A percentile compares a stretch with the other conserved stretches of the same genome.
phyloP scores from a whole-genome alignment of 148 eudicot genomes.

The Euryodendron excelsum region DNA sequence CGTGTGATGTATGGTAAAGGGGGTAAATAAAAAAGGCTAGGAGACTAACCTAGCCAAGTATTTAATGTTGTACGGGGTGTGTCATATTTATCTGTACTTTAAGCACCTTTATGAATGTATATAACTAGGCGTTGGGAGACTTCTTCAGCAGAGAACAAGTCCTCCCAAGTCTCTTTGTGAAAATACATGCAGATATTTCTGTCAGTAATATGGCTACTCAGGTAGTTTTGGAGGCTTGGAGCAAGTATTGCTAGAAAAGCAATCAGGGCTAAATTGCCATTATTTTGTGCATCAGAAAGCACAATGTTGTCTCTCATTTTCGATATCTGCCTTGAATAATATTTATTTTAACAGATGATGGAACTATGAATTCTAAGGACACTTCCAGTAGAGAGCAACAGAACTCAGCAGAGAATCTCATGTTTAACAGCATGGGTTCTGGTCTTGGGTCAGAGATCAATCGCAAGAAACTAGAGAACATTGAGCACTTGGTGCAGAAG shows the following conservation, averaged over 20 bases:
- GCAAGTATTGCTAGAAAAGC: not conserved
- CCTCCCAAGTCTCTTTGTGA: too few relatives aligned
- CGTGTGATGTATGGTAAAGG: too few relatives aligned
- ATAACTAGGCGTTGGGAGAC: too few relatives aligned
- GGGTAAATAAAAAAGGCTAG: too few relatives aligned
- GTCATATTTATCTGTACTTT: too few relatives aligned
- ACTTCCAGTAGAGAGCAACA: slow-evolving; percentile 26
- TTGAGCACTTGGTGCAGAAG: slow-evolving; percentile 78
- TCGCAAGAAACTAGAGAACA: slow-evolving; percentile 69
- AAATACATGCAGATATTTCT: too few relatives aligned
- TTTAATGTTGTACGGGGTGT: too few relatives aligned
- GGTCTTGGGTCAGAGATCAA: slow-evolving; percentile 46
- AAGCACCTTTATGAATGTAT: too few relatives aligned
- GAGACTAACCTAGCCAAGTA: too few relatives aligned
- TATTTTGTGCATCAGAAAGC: not conserved
- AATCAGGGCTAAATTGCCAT: not conserved
- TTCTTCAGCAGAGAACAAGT: too few relatives aligned
- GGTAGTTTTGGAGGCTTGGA: not conserved
- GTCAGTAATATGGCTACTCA: not conserved
- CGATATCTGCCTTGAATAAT: too few relatives aligned
- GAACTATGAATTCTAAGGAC: slow-evolving; percentile 25
- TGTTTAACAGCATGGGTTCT: slow-evolving; percentile 19
- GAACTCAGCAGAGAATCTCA: slow-evolving; percentile 26
- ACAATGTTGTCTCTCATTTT: not conserved
- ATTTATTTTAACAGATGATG: slow-evolving; percentile 24